These are phyloP conservation scores for Suhomyces pyralidae DNA, from an alignment of 805 yeast genomes.

Conservation along the genomic window DNA sequence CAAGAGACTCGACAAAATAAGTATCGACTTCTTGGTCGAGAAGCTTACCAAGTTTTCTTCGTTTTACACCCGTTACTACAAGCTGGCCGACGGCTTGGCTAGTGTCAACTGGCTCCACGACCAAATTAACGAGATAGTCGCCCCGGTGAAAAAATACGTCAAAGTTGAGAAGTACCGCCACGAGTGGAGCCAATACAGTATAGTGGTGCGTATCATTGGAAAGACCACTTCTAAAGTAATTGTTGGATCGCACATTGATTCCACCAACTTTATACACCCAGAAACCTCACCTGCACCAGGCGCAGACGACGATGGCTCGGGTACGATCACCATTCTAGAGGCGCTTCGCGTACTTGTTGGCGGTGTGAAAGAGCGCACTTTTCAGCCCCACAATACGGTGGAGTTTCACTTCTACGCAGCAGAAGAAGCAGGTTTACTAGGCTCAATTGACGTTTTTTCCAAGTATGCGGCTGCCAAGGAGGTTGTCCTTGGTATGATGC, in stretches of 20 bases:
- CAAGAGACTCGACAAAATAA: conserved; percentile 42
- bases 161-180: conserved; percentile 52
- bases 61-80: conserved; percentile 74
- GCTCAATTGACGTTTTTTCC: conserved; percentile 75
- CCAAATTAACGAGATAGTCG: conserved; percentile 41
- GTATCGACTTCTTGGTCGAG: conserved; percentile 44
- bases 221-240: conserved; percentile 50
- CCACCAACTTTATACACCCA: conserved; percentile 72
- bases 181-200: conserved; percentile 74
- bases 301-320: conserved; percentile 92
- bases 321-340: conserved; percentile 74
- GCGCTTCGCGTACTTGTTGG: conserved; percentile 53
- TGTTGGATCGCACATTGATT: conserved; percentile 90
- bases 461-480: conserved; percentile 43
- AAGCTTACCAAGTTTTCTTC: conserved; percentile 61
- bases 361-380: conserved; percentile 8
- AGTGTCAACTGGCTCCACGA: conserved; percentile 68
- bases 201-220: conserved; percentile 67
- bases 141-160: conserved; percentile 19
- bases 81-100: conserved; percentile 63
- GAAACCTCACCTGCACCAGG: conserved; percentile 75
- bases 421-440: conserved; percentile 89
- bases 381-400: conserved; percentile 53
- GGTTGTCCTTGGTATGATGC: conserved; percentile 77
- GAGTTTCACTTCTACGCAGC: conserved; percentile 96